Base-by-base conservation (phyloP, 805 yeast species). In the Ogataea zsoltii region DNA sequence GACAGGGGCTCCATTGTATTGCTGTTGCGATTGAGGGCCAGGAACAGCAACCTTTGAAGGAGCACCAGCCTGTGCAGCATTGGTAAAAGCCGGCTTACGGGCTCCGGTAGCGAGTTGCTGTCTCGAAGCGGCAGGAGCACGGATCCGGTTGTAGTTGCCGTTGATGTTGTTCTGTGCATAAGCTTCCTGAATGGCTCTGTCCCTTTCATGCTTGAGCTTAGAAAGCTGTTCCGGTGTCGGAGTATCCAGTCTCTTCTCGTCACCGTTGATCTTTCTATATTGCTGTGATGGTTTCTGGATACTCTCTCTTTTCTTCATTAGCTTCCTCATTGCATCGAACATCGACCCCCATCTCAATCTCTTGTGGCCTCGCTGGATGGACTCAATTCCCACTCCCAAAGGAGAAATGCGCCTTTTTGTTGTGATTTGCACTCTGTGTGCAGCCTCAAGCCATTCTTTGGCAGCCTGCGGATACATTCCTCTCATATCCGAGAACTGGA, bases 321-420 rank as follows among this genome's bases (percentile, higher is more conserved):
- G 74, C 66, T 90, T 90, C 47, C 97, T 75, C 69, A 94, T 84
- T 1, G 96, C 97, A 62, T 94, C 99, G 70, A 94, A 88, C 88
- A 94, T 86, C 44, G 96, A 86, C 0, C 96, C 96, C 97, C 97
- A 94, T 53, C 98, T 77, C 48, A 92, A 71, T 43, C 96, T 74
- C 48, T 87, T 74, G 59, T 94, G 97, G 15, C 99, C 99, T 51
- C 98, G 71, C 65, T 92, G 97, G 38, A 90, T 85, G 0, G 96
- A 86, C 57, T 92, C 97, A 17, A 80, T 78, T 0, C 96, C 92
- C n/a, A 94, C 95, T 41, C 97, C 97, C 28, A 92, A 69, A 0
- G 98, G 97, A 0, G 94, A 82, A 7, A 91, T 87, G 49, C 97
- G 79, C 55, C 97, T 75, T 62, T 89, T 88, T 6, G 96, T 88